Evolutionary conservation across 805 yeast genomes (phyloP), one percentile per base, ranked within the genome.

Genomic region (Spathaspora arborariae): DNA sequence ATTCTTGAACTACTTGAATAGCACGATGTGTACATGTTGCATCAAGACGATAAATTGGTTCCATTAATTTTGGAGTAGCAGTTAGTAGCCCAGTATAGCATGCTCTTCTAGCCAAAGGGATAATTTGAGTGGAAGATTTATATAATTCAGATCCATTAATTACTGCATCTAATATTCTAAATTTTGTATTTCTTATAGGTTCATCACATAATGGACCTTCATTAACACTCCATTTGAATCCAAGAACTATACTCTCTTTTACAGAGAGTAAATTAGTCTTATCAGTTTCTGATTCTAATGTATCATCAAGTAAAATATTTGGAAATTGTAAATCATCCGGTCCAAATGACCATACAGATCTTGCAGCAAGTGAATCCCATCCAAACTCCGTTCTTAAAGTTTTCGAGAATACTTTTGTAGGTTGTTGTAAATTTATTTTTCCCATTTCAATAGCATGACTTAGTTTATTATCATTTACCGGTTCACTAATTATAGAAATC

Each of bases 201-300:
- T 89, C 97, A 50, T 86, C 96, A 51, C 95, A 82, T n/a, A 94
- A 68, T 0, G 99, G 99, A 0, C 99, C 99, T 56, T 88, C 96
- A 46, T 80, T 73, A 0, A 79, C 73, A 2, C 85, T 84, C 94
- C 96, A 87, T 55, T 78, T 76, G 65, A 92, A 94, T 0, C 98
- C 99, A 53, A 83, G 84, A 2, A 70, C 65, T 1, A 91, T 75
- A 2, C 80, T 70, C 5, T 78, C 82, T 50, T 79, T 82, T 22
- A 78, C 70, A 0, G 66, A 44, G 1, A 56, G 48, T 27, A 86
- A 55, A 9, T 66, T 45, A 20, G 66, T 65, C 57, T 81, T 81
- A 56, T 88, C 86, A 1, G 84, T 83, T 47, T 86, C 94, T 22
- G 74, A 82, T 45, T 67, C 73, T 2, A 91, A 58, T 0, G 95